Percentiles rank a stretch among this genome's conserved stretches.
These are phyloP conservation scores for Nitzschia putrida DNA, from an alignment of 108 stramenopile genomes.

Conservation along the genomic window DNA sequence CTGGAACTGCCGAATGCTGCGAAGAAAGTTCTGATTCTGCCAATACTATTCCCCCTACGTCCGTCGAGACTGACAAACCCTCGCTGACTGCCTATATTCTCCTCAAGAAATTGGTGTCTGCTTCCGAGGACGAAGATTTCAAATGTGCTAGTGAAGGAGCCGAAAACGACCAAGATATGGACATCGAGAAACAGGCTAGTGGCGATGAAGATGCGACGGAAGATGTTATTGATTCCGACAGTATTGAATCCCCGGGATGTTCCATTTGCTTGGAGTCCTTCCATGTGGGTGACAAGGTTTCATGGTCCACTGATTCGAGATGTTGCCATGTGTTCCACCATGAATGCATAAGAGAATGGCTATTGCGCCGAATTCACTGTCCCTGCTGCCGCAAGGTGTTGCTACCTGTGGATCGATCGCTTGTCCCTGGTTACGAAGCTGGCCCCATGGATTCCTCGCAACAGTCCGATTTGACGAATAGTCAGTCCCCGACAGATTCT, in stretches of 20 bases:
- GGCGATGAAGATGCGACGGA: background rate
- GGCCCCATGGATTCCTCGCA: background rate
- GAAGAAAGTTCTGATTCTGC: too few relatives aligned
- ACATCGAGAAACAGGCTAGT: background rate
- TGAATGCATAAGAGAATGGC: constrained; percentile 58
- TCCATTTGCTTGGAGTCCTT: constrained; percentile 60
- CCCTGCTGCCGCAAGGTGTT: constrained; percentile 49
- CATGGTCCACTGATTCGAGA: constrained; percentile 41
- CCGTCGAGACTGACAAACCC: too few relatives aligned
- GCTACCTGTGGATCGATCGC: constrained; percentile 40
- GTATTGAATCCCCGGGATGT: constrained; percentile 28
- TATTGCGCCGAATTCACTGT: constrained; percentile 43
- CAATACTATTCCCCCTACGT: too few relatives aligned
- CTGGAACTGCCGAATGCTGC: too few relatives aligned
- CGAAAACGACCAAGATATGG: background rate
- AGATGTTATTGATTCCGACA: constrained; percentile 5
- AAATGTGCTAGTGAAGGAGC: background rate
- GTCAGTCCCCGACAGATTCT: background rate
- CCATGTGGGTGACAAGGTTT: constrained; percentile 40
- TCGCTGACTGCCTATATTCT: constrained; percentile 9
- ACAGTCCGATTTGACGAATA: background rate
- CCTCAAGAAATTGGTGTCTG: constrained; percentile 6
- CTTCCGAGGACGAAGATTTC: background rate
- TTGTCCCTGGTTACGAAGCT: background rate
- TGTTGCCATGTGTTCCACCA: constrained; percentile 69